These are phyloP conservation scores for Ustilago crameri DNA, from an alignment of 1,284 basidiomycete genomes.

Conservation along the genomic window DNA sequence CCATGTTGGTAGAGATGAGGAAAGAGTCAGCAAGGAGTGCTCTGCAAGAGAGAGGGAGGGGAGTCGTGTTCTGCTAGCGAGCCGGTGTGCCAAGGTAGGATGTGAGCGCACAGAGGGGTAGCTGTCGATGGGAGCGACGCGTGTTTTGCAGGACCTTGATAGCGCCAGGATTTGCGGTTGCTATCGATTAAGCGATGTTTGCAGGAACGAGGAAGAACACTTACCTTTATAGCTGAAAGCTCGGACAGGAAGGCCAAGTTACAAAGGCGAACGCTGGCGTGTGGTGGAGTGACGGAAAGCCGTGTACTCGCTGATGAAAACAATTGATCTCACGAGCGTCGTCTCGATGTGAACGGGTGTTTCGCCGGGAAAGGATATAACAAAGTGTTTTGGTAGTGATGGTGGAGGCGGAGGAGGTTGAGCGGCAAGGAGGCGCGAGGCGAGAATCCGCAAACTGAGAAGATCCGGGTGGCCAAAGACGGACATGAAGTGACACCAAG, in stretches of 20 bases:
- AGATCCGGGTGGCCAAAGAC: conserved; percentile 12
- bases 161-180: background rate
- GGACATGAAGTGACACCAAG: background rate
- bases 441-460: conserved; percentile 4
- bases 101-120: no score
- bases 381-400: conserved; percentile 7
- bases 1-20: conserved; percentile 16
- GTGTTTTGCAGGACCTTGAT: no score
- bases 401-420: conserved; percentile 3
- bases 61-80: background rate
- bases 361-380: background rate
- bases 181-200: background rate
- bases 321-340: no score
- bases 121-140: no score
- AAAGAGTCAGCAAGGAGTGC: conserved; percentile 14
- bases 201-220: background rate
- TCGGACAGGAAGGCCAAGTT: background rate
- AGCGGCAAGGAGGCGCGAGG: conserved; percentile 11
- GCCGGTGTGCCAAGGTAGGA: background rate
- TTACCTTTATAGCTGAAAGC: conserved; percentile 21
- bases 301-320: no score
- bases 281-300: conserved; percentile 23
- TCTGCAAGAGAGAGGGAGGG: background rate
- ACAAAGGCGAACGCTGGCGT: background rate
- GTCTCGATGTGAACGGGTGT: background rate